Percentiles rank a stretch among this genome's conserved stretches.
Evolutionary conservation across 2,329 filamentous ascomycete genomes (phyloP).

Genomic region (Stachybotrys elegans): DNA sequence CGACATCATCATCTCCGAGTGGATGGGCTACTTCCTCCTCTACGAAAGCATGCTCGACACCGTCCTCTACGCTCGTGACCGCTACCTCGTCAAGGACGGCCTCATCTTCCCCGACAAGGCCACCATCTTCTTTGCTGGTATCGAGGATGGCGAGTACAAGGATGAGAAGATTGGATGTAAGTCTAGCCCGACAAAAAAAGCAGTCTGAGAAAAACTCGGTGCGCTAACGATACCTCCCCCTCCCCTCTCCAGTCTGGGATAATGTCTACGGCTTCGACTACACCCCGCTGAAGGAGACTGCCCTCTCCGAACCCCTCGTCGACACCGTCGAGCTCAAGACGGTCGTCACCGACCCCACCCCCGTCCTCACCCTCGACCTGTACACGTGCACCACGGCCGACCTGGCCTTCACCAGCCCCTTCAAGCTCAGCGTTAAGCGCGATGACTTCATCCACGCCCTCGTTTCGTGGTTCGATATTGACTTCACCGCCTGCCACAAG

Average conservation of each 20-base stretch:
- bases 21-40: slow-evolving; percentile 99
- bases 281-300: slow-evolving; percentile 85
- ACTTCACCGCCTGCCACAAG: slow-evolving; percentile 98
- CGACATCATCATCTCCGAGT: slow-evolving; percentile 99
- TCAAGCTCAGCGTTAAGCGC: slow-evolving; percentile 70
- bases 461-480: slow-evolving; percentile 98
- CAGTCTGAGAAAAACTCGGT: neutral
- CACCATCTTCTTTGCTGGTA: slow-evolving; percentile 92
- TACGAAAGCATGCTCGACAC: slow-evolving; percentile 99
- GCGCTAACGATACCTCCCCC: slow-evolving; percentile 3
- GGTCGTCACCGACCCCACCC: slow-evolving; percentile 84
- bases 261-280: slow-evolving; percentile 99
- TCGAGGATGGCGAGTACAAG: slow-evolving; percentile 99
- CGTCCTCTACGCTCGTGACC: slow-evolving; percentile 92
- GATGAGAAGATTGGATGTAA: slow-evolving; percentile 99
- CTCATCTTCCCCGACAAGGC: slow-evolving; percentile 99
- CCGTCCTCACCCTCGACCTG: slow-evolving; percentile 83
- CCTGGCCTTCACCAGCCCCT: slow-evolving; percentile 76
- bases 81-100: slow-evolving; percentile 78
- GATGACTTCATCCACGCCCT: slow-evolving; percentile 95
- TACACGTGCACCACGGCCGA: slow-evolving; percentile 84
- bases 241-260: slow-evolving; percentile 73
- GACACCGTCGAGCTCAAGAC: slow-evolving; percentile 98
- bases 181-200: no score
- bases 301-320: slow-evolving; percentile 91